Base-by-base conservation (phyloP, 768 basidiomycete species). In the Mycena crocata region DNA sequence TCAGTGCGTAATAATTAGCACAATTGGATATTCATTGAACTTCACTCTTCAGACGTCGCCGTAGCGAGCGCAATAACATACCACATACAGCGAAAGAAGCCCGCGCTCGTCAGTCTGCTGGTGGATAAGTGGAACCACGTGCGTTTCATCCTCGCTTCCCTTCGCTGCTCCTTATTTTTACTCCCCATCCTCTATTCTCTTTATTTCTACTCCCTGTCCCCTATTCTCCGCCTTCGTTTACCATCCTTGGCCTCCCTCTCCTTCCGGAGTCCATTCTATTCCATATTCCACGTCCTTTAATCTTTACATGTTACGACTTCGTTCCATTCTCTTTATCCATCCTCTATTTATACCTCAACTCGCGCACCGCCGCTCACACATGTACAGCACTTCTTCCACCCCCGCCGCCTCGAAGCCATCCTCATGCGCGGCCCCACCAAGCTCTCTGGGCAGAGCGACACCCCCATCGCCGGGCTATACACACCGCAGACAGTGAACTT, bases 111-210 rank as follows among this genome's bases (percentile, higher is more conserved):
- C 15, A 79, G 77, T 13, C 77, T 85, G 23, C 57, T 84, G 1
- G 72, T 88, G 19, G 82, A 84, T 56, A 74, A 76, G 57, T 88
- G 87, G 87, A 88, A 88, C 62, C 79, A 84, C 42, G 87, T 87
- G 24, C 54, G 81, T 74, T 48, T 24, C 48, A 17, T 15, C n/a
- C n/a, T n/a, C n/a, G n/a, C n/a, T n/a, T n/a, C n/a, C n/a, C n/a
- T n/a, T n/a, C n/a, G n/a, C n/a, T n/a, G n/a, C n/a, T n/a, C n/a
- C n/a, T n/a, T n/a, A n/a, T n/a, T n/a, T n/a, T n/a, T n/a, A n/a
- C n/a, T n/a, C n/a, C n/a, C n/a, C n/a, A n/a, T n/a, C n/a, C n/a
- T n/a, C n/a, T n/a, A n/a, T n/a, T n/a, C n/a, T n/a, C n/a, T n/a
- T n/a, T n/a, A n/a, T n/a, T n/a, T n/a, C n/a, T n/a, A n/a, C n/a